Evolutionary conservation across 129 eudicot species (phyloP).

Genomic region (Tagetes erecta): DNA sequence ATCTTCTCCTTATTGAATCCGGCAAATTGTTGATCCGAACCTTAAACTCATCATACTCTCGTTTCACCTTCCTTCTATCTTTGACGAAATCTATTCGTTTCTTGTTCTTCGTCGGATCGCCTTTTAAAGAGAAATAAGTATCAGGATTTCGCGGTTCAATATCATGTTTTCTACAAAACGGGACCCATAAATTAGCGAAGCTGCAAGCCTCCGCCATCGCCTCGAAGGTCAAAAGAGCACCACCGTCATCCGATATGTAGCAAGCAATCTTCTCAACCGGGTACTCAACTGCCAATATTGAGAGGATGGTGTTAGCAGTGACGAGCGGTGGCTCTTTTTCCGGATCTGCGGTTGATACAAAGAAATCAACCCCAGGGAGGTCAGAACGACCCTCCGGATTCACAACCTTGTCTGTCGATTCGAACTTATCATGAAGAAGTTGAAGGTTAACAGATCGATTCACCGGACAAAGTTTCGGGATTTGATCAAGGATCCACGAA

Average conservation of each 20-base stretch:
- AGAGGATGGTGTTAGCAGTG: conserved; percentile 85
- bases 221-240: conserved; percentile 81
- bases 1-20: conserved; percentile 79
- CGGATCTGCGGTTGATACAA: conserved; percentile 80
- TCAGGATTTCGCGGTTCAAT: conserved; percentile 58
- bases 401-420: conserved; percentile 50
- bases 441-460: conserved; percentile 61
- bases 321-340: conserved; percentile 73
- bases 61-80: conserved; percentile 31
- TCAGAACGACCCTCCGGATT: conserved; percentile 76
- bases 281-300: conserved; percentile 71
- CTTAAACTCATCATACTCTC: conserved; percentile 89
- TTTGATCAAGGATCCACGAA: conserved; percentile 88
- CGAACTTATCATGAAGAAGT: conserved; percentile 70
- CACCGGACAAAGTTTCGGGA: conserved; percentile 69
- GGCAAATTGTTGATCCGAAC: conserved; percentile 75
- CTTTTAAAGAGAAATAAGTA: conserved; percentile 60
- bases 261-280: conserved; percentile 84
- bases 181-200: conserved; percentile 73
- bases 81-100: conserved; percentile 24
- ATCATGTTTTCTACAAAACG: conserved; percentile 39
- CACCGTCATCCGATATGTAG: conserved; percentile 88
- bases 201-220: conserved; percentile 96
- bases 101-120: conserved; percentile 81
- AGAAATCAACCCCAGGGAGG: conserved; percentile 78